Evolutionary conservation across 371 early-diverging fungal species (phyloP).

Genomic region (Mucor sp.): DNA sequence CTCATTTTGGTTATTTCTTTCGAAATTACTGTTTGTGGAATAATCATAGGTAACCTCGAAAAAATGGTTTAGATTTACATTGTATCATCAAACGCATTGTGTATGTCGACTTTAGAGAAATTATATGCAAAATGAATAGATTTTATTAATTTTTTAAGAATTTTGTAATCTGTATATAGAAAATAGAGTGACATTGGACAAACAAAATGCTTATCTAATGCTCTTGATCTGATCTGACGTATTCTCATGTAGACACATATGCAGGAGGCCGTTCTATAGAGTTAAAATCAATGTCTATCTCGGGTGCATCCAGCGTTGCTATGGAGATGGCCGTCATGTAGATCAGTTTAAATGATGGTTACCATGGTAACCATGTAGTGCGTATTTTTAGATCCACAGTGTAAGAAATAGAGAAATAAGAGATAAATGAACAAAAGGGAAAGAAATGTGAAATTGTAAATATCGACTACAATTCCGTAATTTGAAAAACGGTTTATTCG

Average conservation of each 20-base stretch:
- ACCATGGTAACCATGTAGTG: background rate
- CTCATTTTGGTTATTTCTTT: slow-evolving; percentile 16
- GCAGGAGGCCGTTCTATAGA: no score
- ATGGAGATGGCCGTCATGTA: background rate
- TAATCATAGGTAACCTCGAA: background rate
- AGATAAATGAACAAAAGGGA: background rate
- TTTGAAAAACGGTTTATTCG: background rate
- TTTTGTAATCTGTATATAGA: no score
- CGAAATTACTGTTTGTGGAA: slow-evolving; percentile 2
- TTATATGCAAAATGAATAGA: no score
- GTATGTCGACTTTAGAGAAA: no score
- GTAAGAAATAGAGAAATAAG: background rate
- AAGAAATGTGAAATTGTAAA: background rate
- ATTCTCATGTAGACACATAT: no score
- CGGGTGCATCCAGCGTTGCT: background rate
- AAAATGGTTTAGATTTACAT: background rate
- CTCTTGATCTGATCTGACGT: no score
- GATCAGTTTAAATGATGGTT: background rate
- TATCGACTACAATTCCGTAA: background rate
- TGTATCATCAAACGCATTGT: no score
- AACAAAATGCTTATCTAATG: no score
- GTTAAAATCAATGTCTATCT: background rate
- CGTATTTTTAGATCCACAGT: background rate
- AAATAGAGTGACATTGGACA: no score
- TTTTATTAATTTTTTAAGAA: no score